Conservation (phyloP, 2,329 filamentous ascomycete species). For the Botryosphaeria dothidea region DNA sequence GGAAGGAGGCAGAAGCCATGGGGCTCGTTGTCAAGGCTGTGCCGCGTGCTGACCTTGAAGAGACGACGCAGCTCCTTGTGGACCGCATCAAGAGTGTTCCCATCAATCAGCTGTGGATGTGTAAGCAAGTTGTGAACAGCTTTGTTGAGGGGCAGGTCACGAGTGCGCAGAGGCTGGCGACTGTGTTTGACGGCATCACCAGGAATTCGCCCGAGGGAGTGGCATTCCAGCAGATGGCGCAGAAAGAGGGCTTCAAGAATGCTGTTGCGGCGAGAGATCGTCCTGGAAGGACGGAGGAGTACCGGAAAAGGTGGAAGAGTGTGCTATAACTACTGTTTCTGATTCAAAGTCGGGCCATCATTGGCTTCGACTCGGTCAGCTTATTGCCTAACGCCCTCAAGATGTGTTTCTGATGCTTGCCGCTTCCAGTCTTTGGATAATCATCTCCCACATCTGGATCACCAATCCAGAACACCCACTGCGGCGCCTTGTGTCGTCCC, state of each 20-base stretch:
- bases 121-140: constrained; percentile 22
- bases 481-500: background rate
- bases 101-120: constrained; percentile 22
- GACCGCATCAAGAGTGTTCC: constrained; percentile 19
- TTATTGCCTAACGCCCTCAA: background rate
- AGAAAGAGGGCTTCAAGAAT: background rate
- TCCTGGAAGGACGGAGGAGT: constrained; percentile 18
- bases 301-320: constrained; percentile 22
- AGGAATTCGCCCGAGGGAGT: background rate
- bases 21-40: constrained; percentile 20
- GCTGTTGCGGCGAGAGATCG: background rate
- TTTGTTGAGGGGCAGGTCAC: constrained; percentile 18
- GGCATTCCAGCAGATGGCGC: background rate
- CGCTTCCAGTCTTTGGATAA: background rate
- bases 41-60: background rate
- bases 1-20: constrained; percentile 18
- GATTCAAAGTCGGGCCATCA: background rate
- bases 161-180: constrained; percentile 21
- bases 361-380: background rate
- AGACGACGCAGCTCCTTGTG: constrained; percentile 9
- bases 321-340: background rate
- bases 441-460: background rate
- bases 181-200: constrained; percentile 17
- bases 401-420: background rate
- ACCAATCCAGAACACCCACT: background rate